Evolutionary conservation across 2,329 filamentous ascomycete genomes (phyloP).

Genomic region (Diaporthe citrichinensis): DNA sequence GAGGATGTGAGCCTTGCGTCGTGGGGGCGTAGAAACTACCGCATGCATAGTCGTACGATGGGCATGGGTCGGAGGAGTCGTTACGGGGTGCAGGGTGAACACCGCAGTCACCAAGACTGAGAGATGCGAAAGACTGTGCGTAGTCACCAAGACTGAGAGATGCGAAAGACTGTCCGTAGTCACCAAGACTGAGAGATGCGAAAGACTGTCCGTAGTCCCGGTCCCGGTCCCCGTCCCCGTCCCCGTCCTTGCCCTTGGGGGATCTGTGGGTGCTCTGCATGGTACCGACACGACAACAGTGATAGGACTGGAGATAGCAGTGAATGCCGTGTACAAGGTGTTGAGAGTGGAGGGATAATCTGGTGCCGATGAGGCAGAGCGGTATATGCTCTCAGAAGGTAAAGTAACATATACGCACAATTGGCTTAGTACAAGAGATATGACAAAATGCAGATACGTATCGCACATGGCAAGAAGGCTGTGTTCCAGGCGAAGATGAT

Average conservation of each 20-base stretch:
- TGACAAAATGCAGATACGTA: background rate
- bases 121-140: background rate
- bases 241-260: conserved; percentile 8
- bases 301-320: background rate
- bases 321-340: background rate
- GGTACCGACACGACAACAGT: background rate
- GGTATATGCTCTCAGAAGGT: too few relatives aligned
- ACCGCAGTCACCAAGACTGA: conserved; percentile 14
- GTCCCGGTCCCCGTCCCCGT: too few relatives aligned
- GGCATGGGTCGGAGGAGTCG: background rate
- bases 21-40: too few relatives aligned
- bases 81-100: background rate
- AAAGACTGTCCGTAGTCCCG: too few relatives aligned
- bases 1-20: too few relatives aligned
- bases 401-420: background rate
- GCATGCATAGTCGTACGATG: too few relatives aligned
- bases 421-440: background rate
- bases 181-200: background rate
- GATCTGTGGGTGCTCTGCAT: conserved; percentile 19
- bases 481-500: background rate
- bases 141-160: conserved; percentile 26
- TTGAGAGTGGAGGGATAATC: background rate
- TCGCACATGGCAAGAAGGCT: background rate
- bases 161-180: too few relatives aligned
- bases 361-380: background rate